Base-by-base conservation (phyloP, 805 yeast species). In the Ogataea dorogensis region DNA sequence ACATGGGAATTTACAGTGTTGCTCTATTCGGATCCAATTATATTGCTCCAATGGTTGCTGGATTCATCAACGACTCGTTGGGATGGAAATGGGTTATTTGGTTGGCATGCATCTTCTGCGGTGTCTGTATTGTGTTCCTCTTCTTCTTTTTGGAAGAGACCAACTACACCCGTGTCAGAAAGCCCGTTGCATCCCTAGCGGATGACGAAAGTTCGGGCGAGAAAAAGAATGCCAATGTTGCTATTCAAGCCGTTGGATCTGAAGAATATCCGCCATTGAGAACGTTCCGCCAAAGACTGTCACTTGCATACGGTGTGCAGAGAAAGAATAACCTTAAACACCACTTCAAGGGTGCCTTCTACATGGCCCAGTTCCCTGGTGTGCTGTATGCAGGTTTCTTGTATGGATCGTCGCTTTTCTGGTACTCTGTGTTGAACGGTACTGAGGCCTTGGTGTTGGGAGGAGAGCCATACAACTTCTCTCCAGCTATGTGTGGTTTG, bases 371-470 rank as follows among this genome's bases (percentile, higher is more conserved):
- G 29, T 65, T 71, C 38, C 82, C 85, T 3, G 64, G 72, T 11
- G 76, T 79, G 3, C 50, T 77, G n/a, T 80, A 76, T 68, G 68
- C 75, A n/a, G 82, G 82, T 1, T 64, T 75, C 44, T 56, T 68
- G 13, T 73, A 73, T 43, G 80, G 80, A 7, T 53, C 68, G 5
- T 64, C 73, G 3, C 56, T 73, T 16, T 64, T 67, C 36, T 72
- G 73, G 71, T 71, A 69, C 50, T 63, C 69, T 29, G 61, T 74
- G 31, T 57, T 71, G 40, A 73, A 72, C 40, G 77, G 67, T 12
- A 75, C 80, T 0, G 70, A 63, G 24, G 60, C 76, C 4, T 42
- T 58, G 12, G 61, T 73, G 24, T 49, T 73, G 18, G 55, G 68
- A 21, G 71, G 61, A 3, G 59, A 56, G 5, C 80, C 79, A n/a